Conservation (phyloP, 805 yeast species). For the Cyberlindnera meyerae region DNA sequence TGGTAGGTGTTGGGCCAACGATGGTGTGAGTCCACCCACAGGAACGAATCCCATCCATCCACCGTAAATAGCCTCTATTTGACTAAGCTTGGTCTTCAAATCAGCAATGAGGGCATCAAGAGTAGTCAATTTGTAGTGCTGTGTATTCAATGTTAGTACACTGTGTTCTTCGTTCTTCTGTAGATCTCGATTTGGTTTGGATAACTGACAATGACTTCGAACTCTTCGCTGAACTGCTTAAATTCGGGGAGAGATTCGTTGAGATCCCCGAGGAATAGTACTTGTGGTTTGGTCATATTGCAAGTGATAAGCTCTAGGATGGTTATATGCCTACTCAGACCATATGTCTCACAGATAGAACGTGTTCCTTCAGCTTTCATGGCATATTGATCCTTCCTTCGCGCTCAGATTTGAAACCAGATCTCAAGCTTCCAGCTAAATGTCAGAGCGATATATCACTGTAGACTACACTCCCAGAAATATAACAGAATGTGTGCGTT, state of each 20-base stretch:
- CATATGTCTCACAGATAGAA: too few species aligned
- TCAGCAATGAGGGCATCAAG: constrained; percentile 36
- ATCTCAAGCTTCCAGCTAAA: too few species aligned
- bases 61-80: constrained; percentile 50
- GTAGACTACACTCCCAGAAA: too few species aligned
- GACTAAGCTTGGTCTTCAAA: constrained; percentile 30
- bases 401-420: too few species aligned
- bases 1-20: constrained; percentile 42
- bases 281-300: constrained; percentile 12
- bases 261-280: constrained; percentile 41
- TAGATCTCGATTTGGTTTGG: neutral
- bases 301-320: neutral
- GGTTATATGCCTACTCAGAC: too few species aligned
- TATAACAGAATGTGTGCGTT: too few species aligned
- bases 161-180: too few species aligned
- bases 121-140: constrained; percentile 32
- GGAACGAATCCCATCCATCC: constrained; percentile 53
- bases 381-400: too few species aligned
- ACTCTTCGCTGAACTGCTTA: constrained; percentile 31
- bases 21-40: constrained; percentile 45
- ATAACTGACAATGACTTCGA: constrained; percentile 29
- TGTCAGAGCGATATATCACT: too few species aligned
- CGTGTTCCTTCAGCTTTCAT: too few species aligned
- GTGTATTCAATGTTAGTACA: too few species aligned
- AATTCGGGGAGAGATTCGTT: constrained; percentile 35